phyloP scores from a whole-genome alignment of 805 yeast species.

The Wickerhamomyces hampshirensis region DNA sequence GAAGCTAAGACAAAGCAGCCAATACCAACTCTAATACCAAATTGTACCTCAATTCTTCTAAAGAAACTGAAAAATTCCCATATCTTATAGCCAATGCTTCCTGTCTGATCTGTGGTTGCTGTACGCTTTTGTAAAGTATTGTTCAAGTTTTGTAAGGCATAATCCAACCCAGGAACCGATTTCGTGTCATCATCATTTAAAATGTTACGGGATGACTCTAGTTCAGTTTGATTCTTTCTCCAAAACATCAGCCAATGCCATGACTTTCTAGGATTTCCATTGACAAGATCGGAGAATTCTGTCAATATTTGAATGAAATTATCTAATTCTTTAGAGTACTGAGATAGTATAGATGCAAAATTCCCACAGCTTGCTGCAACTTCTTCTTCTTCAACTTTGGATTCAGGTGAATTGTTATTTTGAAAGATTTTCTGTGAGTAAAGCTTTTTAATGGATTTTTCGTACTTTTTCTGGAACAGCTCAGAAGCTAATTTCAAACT shows the following conservation, averaged over 20 bases:
- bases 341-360: slow-evolving; percentile 59
- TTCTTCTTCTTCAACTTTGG: slow-evolving; percentile 68
- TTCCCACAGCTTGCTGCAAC: slow-evolving; percentile 83
- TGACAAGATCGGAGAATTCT: slow-evolving; percentile 28
- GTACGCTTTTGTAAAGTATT: slow-evolving; percentile 23
- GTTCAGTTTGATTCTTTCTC: slow-evolving; percentile 23
- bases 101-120: slow-evolving; percentile 11
- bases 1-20: slow-evolving; percentile 65
- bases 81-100: slow-evolving; percentile 27
- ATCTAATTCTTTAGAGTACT: slow-evolving; percentile 55
- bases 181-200: background rate
- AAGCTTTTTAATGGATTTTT: slow-evolving; percentile 49
- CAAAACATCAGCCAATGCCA: slow-evolving; percentile 56
- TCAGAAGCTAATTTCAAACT: slow-evolving; percentile 49
- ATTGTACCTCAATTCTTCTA: slow-evolving; percentile 63
- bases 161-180: slow-evolving; percentile 12
- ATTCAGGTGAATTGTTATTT: slow-evolving; percentile 8
- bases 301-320: slow-evolving; percentile 41
- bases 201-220: background rate
- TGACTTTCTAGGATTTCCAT: slow-evolving; percentile 16
- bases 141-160: slow-evolving; percentile 13
- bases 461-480: slow-evolving; percentile 53
- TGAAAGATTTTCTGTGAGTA: slow-evolving; percentile 34
- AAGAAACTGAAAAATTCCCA: slow-evolving; percentile 52
- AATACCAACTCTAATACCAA: slow-evolving; percentile 73